Evolutionary conservation across 2,329 filamentous ascomycete species (phyloP).

Genomic region (Thelonectria blattea): DNA sequence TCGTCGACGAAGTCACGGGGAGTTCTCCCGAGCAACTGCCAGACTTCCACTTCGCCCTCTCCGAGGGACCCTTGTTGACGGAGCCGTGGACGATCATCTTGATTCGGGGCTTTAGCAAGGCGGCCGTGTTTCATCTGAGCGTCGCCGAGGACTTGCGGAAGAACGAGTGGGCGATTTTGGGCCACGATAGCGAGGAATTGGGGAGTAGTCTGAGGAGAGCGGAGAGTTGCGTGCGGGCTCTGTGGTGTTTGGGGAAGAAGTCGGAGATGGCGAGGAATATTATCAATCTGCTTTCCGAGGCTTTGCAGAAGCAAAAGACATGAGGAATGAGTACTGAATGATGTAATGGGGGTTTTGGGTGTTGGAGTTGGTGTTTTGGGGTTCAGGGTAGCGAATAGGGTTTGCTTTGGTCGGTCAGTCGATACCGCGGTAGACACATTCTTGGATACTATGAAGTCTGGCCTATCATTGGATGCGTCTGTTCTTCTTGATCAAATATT

Average conservation of each 20-base stretch:
- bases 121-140: constrained; percentile 46
- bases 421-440: too few species aligned
- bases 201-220: constrained; percentile 45
- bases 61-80: constrained; percentile 59
- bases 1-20: constrained; percentile 10
- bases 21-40: constrained; percentile 32
- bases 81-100: constrained; percentile 65
- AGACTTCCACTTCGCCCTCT: constrained; percentile 59
- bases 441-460: too few species aligned
- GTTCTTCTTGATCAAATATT: too few species aligned
- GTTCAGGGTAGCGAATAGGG: not conserved
- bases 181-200: constrained; percentile 32
- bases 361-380: not conserved
- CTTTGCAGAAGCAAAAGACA: not conserved
- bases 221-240: constrained; percentile 56
- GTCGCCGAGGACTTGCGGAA: constrained; percentile 33
- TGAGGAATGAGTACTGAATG: not conserved
- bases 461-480: too few species aligned
- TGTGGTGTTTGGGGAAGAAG: constrained; percentile 61
- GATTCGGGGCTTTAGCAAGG: constrained; percentile 57
- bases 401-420: not conserved
- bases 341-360: not conserved
- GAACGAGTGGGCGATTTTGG: constrained; percentile 28
- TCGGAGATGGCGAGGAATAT: constrained; percentile 51
- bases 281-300: constrained; percentile 26